A percentile compares a stretch with the other conserved stretches of the same genome.
Evolutionary conservation across 1,284 basidiomycete species (phyloP).

Genomic region (Fomitiporia mediterranea): DNA sequence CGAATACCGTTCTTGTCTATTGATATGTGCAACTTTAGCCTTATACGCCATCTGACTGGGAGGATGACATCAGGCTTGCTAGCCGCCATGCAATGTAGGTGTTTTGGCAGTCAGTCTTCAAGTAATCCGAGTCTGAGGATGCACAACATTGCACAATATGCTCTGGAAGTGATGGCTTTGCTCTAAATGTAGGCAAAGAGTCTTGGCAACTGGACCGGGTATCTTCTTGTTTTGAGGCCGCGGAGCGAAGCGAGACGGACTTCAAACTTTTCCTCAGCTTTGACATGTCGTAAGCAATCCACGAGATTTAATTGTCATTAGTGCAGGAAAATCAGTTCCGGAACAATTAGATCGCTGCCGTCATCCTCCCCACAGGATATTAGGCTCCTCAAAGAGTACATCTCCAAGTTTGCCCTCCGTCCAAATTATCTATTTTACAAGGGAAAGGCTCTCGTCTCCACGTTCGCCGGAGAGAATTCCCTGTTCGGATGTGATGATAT

Average conservation of each 20-base stretch:
- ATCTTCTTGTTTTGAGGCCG: slow-evolving; percentile 26
- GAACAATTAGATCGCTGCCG: slow-evolving; percentile 44
- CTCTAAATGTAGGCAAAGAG: slow-evolving; percentile 62
- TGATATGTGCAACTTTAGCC: slow-evolving; percentile 30
- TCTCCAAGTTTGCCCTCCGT: slow-evolving; percentile 50
- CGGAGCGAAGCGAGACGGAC: slow-evolving; percentile 48
- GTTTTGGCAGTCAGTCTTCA: too few relatives aligned
- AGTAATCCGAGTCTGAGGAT: too few relatives aligned
- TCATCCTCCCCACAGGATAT: slow-evolving; percentile 53
- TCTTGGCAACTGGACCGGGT: slow-evolving; percentile 62
- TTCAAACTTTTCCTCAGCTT: slow-evolving; percentile 81
- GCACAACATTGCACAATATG: too few relatives aligned
- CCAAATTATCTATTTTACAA: slow-evolving; percentile 50
- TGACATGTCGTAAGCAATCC: slow-evolving; percentile 60
- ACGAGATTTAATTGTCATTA: background rate
- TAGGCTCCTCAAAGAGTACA: slow-evolving; percentile 50
- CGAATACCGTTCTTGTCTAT: background rate
- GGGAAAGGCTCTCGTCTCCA: slow-evolving; percentile 60
- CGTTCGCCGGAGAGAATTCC: slow-evolving; percentile 74
- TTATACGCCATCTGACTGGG: slow-evolving; percentile 55
- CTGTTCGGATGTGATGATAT: slow-evolving; percentile 56
- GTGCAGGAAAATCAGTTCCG: slow-evolving; percentile 6
- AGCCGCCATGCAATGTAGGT: slow-evolving; percentile 44
- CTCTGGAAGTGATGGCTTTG: slow-evolving; percentile 50
- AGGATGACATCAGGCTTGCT: slow-evolving; percentile 53